Conservation (phyloP, 345 rosid species). For the Gossypium rotundifolium region DNA sequence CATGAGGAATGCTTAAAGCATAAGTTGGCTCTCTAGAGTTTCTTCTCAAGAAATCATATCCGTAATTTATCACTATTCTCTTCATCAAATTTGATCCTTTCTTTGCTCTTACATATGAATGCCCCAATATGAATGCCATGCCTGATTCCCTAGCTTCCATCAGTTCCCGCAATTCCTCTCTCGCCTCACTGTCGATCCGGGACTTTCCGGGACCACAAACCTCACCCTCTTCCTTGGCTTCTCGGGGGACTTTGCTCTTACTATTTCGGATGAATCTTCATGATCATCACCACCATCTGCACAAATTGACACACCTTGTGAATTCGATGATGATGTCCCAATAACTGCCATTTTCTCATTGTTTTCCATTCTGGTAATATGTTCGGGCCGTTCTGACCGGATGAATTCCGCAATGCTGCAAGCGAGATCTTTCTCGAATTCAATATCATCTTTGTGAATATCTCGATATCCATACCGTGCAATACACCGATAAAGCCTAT, state of each 20-base stretch:
- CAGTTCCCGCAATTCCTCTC: slow-evolving; percentile 70
- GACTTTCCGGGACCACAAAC: slow-evolving; percentile 66
- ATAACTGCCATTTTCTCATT: slow-evolving; percentile 70
- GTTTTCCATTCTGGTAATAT: slow-evolving; percentile 16
- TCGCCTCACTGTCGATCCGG: slow-evolving; percentile 29
- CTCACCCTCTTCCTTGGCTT: slow-evolving; percentile 57
- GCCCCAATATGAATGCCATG: slow-evolving; percentile 86
- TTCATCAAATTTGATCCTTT: slow-evolving; percentile 81
- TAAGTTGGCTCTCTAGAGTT: slow-evolving; percentile 69
- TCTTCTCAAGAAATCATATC: slow-evolving; percentile 84
- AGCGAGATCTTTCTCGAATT: slow-evolving; percentile 81
- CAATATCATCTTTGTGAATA: slow-evolving; percentile 72
- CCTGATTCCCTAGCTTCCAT: slow-evolving; percentile 93
- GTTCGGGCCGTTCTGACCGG: slow-evolving; percentile 45
- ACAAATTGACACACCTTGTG: slow-evolving; percentile 42
- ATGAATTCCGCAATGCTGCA: slow-evolving; percentile 78
- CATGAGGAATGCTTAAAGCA: slow-evolving; percentile 68
- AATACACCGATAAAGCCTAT: slow-evolving; percentile 78
- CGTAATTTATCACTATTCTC: slow-evolving; percentile 70
- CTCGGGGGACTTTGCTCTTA: slow-evolving; percentile 19
- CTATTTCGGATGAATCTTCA: slow-evolving; percentile 16
- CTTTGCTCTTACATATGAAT: slow-evolving; percentile 75
- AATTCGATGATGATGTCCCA: slow-evolving; percentile 57
- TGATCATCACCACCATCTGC: slow-evolving; percentile 27
- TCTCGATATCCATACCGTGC: slow-evolving; percentile 95